These are phyloP conservation scores for Phytophthora pistaciae DNA, from an alignment of 352 stramenopile genomes.

Conservation along the genomic window DNA sequence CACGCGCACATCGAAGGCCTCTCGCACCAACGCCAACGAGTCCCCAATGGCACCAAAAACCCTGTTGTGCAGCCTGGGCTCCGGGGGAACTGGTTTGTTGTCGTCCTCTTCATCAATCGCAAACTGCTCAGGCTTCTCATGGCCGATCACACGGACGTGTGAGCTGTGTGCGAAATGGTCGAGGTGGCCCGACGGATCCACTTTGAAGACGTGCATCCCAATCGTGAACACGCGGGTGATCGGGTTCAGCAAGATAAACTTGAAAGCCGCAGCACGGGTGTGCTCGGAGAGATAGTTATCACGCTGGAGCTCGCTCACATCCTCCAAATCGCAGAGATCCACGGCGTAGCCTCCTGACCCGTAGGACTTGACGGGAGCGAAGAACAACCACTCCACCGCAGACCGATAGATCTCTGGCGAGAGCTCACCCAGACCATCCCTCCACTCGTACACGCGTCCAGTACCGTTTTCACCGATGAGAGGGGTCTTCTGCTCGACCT, in stretches of 20 bases:
- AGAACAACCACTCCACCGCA: slow-evolving; percentile 56
- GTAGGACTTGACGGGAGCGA: slow-evolving; percentile 55
- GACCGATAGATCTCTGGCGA: slow-evolving; percentile 69
- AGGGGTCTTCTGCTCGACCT: slow-evolving; percentile 57
- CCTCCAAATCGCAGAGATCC: slow-evolving; percentile 68
- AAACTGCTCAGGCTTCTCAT: slow-evolving; percentile 67
- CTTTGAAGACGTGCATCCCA: slow-evolving; percentile 85
- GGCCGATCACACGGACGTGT: slow-evolving; percentile 79
- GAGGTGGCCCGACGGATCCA: slow-evolving; percentile 83
- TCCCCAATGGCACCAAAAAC: slow-evolving; percentile 28
- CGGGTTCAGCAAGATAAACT: slow-evolving; percentile 90
- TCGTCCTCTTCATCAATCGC: slow-evolving; percentile 21
- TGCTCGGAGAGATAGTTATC: slow-evolving; percentile 83
- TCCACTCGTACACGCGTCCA: slow-evolving; percentile 68
- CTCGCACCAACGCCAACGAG: slow-evolving; percentile 27
- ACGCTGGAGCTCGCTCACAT: slow-evolving; percentile 67
- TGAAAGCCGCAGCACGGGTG: slow-evolving; percentile 84
- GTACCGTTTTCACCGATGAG: slow-evolving; percentile 51
- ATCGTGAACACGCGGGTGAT: slow-evolving; percentile 91
- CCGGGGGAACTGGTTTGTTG: neutral
- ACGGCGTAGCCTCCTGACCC: slow-evolving; percentile 79
- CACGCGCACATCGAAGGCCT: slow-evolving; percentile 65
- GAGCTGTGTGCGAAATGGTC: slow-evolving; percentile 86
- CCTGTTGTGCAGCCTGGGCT: slow-evolving; percentile 15
- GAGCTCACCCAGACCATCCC: slow-evolving; percentile 66